Base-by-base conservation (phyloP, 2,329 filamentous ascomycete species). In the Diaporthe vexans region DNA sequence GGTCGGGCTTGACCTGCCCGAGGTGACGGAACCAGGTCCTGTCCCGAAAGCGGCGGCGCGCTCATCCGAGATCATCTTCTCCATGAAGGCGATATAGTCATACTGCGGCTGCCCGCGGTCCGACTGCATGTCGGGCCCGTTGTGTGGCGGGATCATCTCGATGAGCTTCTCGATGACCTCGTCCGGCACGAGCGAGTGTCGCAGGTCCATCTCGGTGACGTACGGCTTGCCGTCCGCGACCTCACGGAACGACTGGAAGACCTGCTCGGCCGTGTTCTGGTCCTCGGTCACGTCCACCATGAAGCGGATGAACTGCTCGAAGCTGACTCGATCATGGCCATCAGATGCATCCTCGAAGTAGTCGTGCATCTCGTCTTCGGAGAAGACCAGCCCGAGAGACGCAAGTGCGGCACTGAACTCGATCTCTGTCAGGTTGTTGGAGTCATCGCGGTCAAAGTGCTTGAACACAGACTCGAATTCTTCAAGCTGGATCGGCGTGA, bases 241-340 rank as follows among this genome's bases (percentile, higher is more conserved):
- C 84, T 99, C 97, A 74, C 93, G 92, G 90, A 99, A 99, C 77
- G 94, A 97, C 85, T 99, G 96, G 87, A 97, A 98, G 7, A 99
- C 97, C 83, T 99, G 97, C 84, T 98, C 97, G 17, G 97, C 97
- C 5, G 95, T 98, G 83, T 99, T 98, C 85, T 99, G 97, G 81
- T 99, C 97, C 84, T 99, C 97, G 17, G 97, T 99, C 67, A 98
- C 97, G 79, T 97, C 95, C 63, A 99, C 97, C 97, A 99, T 99
- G 88, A 99, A 99, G 52, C 94, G 92, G 82, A 99, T 99, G 81
- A 99, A 99, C 84, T 98, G 96, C 86, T 99, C 97, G 81, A 99
- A 99, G 6, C 94, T 97, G 69, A 99, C 97, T 77, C 93, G 91
- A 83, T 92, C 93, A 77, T 87, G 90, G 48, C 91, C 95, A 51